These are phyloP conservation scores for Scheffersomyces parashehatae DNA, from an alignment of 1,139 yeast genomes.

Conservation along the genomic window DNA sequence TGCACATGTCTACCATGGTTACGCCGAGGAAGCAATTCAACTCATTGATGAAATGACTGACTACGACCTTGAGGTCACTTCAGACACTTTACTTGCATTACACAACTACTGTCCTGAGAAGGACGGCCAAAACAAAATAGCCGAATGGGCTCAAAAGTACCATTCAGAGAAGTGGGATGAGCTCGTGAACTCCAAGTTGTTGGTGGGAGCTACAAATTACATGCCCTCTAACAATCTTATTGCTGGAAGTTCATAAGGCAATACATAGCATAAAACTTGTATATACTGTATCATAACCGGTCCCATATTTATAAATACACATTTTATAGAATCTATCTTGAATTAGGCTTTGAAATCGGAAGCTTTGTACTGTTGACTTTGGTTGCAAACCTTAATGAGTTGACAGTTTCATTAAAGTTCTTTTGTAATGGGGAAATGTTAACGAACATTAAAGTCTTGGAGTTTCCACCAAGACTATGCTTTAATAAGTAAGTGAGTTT, in stretches of 20 bases:
- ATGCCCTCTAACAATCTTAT: constrained; percentile 24
- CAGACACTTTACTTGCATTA: constrained; percentile 54
- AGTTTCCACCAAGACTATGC: constrained; percentile 79
- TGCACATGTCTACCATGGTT: constrained; percentile 74
- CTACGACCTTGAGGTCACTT: constrained; percentile 50
- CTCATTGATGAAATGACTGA: constrained; percentile 52
- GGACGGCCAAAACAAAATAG: constrained; percentile 47
- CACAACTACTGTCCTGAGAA: constrained; percentile 62
- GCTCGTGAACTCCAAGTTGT: constrained; percentile 35
- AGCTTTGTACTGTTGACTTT: constrained; percentile 65
- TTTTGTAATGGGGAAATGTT: constrained; percentile 70
- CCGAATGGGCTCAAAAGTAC: constrained; percentile 52
- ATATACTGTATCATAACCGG: neutral
- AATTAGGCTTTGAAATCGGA: neutral
- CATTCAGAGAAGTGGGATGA: constrained; percentile 51
- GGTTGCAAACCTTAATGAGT: constrained; percentile 86
- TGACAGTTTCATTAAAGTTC: constrained; percentile 75
- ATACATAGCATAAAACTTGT: constrained; percentile 4
- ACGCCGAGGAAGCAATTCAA: constrained; percentile 57
- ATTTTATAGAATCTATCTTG: constrained; percentile 5
- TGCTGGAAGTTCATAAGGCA: constrained; percentile 8
- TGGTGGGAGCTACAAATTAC: constrained; percentile 39
- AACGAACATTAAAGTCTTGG: constrained; percentile 93
- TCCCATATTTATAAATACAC: neutral
- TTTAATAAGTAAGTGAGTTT: constrained; percentile 80